Conservation (phyloP, 352 stramenopile species). For the Pythium graminicola region DNA sequence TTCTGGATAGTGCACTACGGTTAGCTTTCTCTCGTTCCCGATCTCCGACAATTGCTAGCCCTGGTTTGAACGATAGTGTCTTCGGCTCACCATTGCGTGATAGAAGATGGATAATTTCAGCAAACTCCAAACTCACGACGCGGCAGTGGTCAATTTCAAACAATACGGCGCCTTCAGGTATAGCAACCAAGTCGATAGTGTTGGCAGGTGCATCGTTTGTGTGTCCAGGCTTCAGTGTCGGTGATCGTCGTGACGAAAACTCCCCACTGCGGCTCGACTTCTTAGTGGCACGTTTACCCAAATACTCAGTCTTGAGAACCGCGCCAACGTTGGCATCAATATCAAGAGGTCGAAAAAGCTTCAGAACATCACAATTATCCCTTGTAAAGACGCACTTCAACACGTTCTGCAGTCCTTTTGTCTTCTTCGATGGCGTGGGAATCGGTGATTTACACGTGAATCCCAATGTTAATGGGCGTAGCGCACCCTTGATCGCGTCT, state of each 20-base stretch:
- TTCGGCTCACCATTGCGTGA: conserved; percentile 38
- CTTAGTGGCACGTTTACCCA: conserved; percentile 11
- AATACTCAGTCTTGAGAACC: conserved; percentile 44
- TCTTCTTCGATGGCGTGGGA: conserved; percentile 24
- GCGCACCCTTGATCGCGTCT: conserved; percentile 36
- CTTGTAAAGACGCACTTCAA: conserved; percentile 42
- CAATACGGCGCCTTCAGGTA: conserved; percentile 54
- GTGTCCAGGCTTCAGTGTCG: neutral
- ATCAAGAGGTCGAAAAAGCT: conserved; percentile 42
- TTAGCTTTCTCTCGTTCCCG: conserved; percentile 7
- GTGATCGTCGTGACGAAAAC: neutral
- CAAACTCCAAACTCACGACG: conserved; percentile 47
- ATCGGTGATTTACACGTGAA: conserved; percentile 43
- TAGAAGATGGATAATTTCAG: conserved; percentile 54
- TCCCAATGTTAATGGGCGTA: conserved; percentile 46
- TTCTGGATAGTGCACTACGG: conserved; percentile 33
- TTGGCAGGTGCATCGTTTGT: neutral
- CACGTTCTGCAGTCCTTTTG: conserved; percentile 47
- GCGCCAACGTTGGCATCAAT: conserved; percentile 38
- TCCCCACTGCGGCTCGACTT: neutral
- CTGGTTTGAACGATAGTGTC: conserved; percentile 55
- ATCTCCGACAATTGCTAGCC: conserved; percentile 33
- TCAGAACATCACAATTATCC: conserved; percentile 40
- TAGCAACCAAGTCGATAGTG: conserved; percentile 22
- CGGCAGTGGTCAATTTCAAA: conserved; percentile 59